Evolutionary conservation across 495 filamentous ascomycete genomes (phyloP).

Genomic region (Aspergillus nidulans): DNA sequence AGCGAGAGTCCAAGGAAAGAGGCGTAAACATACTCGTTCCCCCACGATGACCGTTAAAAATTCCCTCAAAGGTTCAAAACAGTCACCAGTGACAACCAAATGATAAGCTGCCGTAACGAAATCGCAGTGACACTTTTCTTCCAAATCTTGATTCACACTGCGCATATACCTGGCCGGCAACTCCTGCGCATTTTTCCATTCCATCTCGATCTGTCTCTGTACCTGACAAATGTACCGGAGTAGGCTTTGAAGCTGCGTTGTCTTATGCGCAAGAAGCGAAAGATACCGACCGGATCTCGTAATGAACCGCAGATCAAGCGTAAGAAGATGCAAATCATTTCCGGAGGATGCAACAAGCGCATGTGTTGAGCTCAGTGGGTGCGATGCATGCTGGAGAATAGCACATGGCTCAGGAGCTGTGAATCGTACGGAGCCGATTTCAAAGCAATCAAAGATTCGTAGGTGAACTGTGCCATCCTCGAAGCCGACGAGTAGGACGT

Average conservation of each 20-base stretch:
- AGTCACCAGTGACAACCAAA: conserved; percentile 78
- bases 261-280: conserved; percentile 78
- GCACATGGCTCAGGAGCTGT: conserved; percentile 19
- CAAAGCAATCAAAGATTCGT: conserved; percentile 85
- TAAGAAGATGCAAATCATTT: conserved; percentile 55
- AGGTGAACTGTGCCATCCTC: conserved; percentile 74
- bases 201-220: conserved; percentile 65
- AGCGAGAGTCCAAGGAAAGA: neutral
- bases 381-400: conserved; percentile 58
- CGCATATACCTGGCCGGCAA: conserved; percentile 70
- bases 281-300: conserved; percentile 73
- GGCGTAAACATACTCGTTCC: conserved; percentile 61
- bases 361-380: conserved; percentile 72
- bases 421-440: conserved; percentile 65
- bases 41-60: conserved; percentile 85
- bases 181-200: conserved; percentile 80
- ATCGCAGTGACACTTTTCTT: conserved; percentile 54
- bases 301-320: conserved; percentile 79
- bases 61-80: conserved; percentile 69
- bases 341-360: conserved; percentile 52
- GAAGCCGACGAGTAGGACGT: conserved; percentile 78
- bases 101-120: conserved; percentile 80
- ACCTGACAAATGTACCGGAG: conserved; percentile 76
- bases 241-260: conserved; percentile 79
- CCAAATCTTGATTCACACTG: conserved; percentile 63